Evolutionary conservation across 192 early-diverging fungal genomes (phyloP).

Genomic region (Coemansia sp.): DNA sequence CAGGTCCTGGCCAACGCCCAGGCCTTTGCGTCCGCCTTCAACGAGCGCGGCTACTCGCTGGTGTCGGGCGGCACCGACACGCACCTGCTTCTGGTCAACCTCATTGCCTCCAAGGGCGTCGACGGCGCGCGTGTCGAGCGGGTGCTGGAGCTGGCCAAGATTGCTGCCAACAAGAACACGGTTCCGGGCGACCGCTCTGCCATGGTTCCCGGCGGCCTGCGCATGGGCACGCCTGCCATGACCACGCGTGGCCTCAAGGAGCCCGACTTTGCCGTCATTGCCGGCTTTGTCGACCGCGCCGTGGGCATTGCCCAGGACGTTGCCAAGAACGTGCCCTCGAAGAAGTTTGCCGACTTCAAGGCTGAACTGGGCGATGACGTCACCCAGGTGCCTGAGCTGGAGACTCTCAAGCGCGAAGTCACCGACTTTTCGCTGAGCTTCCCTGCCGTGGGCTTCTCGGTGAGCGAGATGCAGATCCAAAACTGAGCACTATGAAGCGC

Average conservation of each 20-base stretch:
- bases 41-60: constrained; percentile 70
- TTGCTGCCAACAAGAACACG: constrained; percentile 99
- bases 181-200: constrained; percentile 95
- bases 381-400: constrained; percentile 57
- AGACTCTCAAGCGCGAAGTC: constrained; percentile 74
- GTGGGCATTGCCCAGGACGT: constrained; percentile 76
- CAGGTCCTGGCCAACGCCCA: constrained; percentile 90
- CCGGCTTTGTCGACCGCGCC: constrained; percentile 83
- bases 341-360: constrained; percentile 91
- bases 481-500: constrained; percentile 7
- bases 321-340: constrained; percentile 61
- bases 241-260: constrained; percentile 87
- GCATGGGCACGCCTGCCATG: constrained; percentile 97
- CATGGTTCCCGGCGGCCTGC: constrained; percentile 88
- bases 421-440: constrained; percentile 80
- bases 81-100: constrained; percentile 88
- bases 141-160: constrained; percentile 92
- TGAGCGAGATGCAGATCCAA: constrained; percentile 63
- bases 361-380: constrained; percentile 71
- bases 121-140: constrained; percentile 97
- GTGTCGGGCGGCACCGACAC: constrained; percentile 95
- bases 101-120: constrained; percentile 70
- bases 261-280: constrained; percentile 84
- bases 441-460: constrained; percentile 83
- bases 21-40: constrained; percentile 79